Evolutionary conservation across 495 filamentous ascomycete species (phyloP).

Genomic region (Aspergillus cavernicola): DNA sequence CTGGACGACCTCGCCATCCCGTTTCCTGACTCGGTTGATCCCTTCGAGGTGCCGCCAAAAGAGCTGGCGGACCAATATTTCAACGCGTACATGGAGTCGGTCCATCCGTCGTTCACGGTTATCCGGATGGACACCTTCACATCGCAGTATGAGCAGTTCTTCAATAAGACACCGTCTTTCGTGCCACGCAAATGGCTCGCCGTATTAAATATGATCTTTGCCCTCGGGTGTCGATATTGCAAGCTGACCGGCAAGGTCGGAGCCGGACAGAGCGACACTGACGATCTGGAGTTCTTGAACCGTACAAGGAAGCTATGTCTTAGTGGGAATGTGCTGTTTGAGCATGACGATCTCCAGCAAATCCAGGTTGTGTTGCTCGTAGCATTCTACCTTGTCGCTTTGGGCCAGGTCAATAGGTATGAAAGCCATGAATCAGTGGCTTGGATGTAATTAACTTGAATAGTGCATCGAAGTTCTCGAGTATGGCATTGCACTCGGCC

Average conservation of each 20-base stretch:
- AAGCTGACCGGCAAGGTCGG: constrained; percentile 37
- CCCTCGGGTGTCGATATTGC: constrained; percentile 51
- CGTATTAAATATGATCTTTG: constrained; percentile 62
- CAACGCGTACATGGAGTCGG: constrained; percentile 51
- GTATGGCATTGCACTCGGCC: constrained; percentile 56
- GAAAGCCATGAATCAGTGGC: not conserved
- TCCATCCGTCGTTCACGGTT: constrained; percentile 56
- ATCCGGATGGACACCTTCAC: constrained; percentile 42
- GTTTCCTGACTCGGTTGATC: constrained; percentile 38
- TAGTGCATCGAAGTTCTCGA: constrained; percentile 58
- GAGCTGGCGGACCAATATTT: constrained; percentile 50
- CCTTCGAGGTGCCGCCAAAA: constrained; percentile 47
- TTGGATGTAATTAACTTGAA: not conserved
- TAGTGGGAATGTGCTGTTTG: constrained; percentile 45
- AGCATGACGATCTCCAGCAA: constrained; percentile 56
- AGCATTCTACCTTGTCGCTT: constrained; percentile 55
- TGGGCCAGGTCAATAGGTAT: constrained; percentile 60
- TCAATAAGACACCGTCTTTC: constrained; percentile 11
- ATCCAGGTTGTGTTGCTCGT: constrained; percentile 53
- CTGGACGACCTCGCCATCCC: constrained; percentile 51
- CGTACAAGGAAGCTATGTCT: constrained; percentile 54
- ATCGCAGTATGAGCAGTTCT: constrained; percentile 40
- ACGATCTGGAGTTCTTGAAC: constrained; percentile 55
- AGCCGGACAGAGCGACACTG: constrained; percentile 35
- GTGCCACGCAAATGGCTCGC: constrained; percentile 50